A percentile compares a stretch with the other conserved stretches of the same genome.
phyloP scores from a whole-genome alignment of 495 filamentous ascomycete genomes.

The Evernia prunastri region DNA sequence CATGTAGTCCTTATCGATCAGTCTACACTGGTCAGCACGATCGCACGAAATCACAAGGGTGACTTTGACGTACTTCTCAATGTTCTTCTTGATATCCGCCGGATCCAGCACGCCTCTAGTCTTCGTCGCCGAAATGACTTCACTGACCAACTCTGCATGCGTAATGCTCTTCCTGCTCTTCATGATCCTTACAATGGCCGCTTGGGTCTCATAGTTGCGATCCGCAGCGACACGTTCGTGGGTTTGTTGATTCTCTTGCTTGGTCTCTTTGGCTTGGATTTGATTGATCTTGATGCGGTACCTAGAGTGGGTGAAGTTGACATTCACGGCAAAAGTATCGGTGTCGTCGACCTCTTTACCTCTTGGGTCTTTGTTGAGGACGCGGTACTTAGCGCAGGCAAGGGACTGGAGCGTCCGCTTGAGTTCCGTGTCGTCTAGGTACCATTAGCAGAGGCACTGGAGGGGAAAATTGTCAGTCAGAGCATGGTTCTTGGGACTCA shows the following conservation, averaged over 20 bases:
- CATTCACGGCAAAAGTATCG: conserved; percentile 78
- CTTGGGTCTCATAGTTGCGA: conserved; percentile 91
- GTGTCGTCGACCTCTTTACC: conserved; percentile 67
- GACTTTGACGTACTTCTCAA: conserved; percentile 69
- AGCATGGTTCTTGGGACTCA: conserved; percentile 34
- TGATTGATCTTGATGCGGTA: conserved; percentile 97
- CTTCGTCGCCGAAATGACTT: conserved; percentile 85
- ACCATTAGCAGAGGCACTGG: conserved; percentile 25
- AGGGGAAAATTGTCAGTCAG: neutral
- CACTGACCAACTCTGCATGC: conserved; percentile 71
- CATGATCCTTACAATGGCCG: conserved; percentile 95
- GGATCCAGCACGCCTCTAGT: conserved; percentile 76
- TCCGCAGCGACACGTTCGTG: conserved; percentile 85
- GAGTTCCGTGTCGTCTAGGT: conserved; percentile 62
- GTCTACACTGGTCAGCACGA: conserved; percentile 37
- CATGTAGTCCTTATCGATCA: conserved; percentile 96
- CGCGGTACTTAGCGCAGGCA: conserved; percentile 79
- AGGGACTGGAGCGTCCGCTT: conserved; percentile 88
- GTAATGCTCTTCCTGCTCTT: conserved; percentile 85
- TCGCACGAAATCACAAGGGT: neutral
- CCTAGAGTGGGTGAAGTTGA: conserved; percentile 68
- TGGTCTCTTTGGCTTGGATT: conserved; percentile 92
- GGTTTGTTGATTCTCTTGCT: conserved; percentile 83
- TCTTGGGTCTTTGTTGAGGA: conserved; percentile 81
- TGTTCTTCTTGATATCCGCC: conserved; percentile 87